A percentile compares a stretch with the other conserved stretches of the same genome.
Conservation (phyloP, 495 filamentous ascomycete species). For the Physcia stellaris region DNA sequence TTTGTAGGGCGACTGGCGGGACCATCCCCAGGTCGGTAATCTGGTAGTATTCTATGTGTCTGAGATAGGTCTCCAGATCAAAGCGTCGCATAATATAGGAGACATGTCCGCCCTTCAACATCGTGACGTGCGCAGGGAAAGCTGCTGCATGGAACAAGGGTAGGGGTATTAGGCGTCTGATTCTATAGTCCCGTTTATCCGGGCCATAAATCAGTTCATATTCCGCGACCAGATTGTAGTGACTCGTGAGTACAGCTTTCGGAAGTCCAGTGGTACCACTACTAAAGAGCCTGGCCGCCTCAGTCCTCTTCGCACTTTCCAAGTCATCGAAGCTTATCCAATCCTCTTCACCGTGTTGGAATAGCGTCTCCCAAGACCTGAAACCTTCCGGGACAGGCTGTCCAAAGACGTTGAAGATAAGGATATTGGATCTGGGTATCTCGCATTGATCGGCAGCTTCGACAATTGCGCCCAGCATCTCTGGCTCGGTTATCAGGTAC, state of each 20-base stretch:
- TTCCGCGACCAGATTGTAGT: constrained; percentile 34
- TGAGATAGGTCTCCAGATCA: constrained; percentile 36
- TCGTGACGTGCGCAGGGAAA: too few relatives aligned
- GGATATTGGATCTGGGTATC: constrained; percentile 29
- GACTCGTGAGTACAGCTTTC: constrained; percentile 37
- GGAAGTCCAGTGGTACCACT: constrained; percentile 46
- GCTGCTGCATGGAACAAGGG: constrained; percentile 50
- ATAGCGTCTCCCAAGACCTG: constrained; percentile 32
- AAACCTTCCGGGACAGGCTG: constrained; percentile 21
- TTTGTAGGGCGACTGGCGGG: constrained; percentile 40
- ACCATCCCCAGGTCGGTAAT: constrained; percentile 43
- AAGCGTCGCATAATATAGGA: constrained; percentile 49
- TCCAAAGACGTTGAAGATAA: constrained; percentile 26
- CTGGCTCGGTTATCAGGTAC: constrained; percentile 34
- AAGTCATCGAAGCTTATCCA: constrained; percentile 36
- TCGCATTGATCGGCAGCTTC: constrained; percentile 27
- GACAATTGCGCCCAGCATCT: constrained; percentile 28
- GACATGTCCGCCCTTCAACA: constrained; percentile 30
- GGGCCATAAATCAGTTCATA: too few relatives aligned
- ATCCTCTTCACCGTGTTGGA: constrained; percentile 32
- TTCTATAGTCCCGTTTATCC: too few relatives aligned
- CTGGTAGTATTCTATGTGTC: constrained; percentile 32
- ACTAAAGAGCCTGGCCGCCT: constrained; percentile 32
- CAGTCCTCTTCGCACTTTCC: constrained; percentile 22
- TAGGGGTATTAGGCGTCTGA: constrained; percentile 33